Base-by-base conservation (phyloP, 352 stramenopile species). In the Globisporangium carolinianum region DNA sequence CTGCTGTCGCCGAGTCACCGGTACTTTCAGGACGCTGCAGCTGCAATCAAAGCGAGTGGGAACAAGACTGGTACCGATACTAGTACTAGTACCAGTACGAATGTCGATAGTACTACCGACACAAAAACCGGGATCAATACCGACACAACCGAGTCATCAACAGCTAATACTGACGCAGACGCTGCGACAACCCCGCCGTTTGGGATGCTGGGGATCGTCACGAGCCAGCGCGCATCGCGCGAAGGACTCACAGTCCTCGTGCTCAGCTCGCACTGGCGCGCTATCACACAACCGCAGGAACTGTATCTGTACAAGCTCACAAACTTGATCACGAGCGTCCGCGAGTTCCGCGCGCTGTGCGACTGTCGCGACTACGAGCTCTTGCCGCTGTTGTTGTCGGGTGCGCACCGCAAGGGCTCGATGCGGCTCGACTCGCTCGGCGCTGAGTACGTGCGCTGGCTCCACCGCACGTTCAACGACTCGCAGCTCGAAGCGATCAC, bases 401-500 rank as follows among this genome's bases (percentile, higher is more conserved):
- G 86, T 1, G 60, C 87, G 12, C 76, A 91, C 63, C 65, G 75
- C 38, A 66, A 76, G 54, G 80, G 79, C 11, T 85, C 79, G 5
- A 96, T 92, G 81, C 71, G 75, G 11, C 73, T 94, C 53, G 85
- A 94, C 55, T 90, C 80, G 41, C 68, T 96, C 18, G 84, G 87
- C 3, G 41, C 86, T 2, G 83, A 82, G 24, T 96, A 94, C 53
- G 86, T 94, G 1, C 71, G 76, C 10, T 94, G 85, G 83, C 68
- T 97, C 6, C 83, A 63, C 5, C 73, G 66, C 54, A 76, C 73
- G 45, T 97, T 95, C 47, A 97, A 97, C 46, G 75, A 91, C 18
- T 97, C 88, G 4, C 91, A 97, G 63, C 69, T 88, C 43, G 80
- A 95, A 78, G 87, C 91, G 1, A 97, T 97, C 61, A 81, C 77